Conservation (phyloP, 2,329 filamentous ascomycete genomes). For the Monilinia laxa region DNA sequence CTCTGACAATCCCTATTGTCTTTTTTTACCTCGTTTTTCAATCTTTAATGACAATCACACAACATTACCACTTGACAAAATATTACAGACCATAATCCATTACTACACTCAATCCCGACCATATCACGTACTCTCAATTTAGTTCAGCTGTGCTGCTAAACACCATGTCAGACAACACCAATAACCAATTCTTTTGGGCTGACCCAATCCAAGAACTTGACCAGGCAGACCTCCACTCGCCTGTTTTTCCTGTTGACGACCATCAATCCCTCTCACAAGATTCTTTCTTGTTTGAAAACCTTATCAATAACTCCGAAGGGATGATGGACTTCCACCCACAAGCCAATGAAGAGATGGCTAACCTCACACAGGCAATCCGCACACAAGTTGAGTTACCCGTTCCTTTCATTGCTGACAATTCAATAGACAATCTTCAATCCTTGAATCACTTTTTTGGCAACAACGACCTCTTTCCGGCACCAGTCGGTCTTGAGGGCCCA, state of each 20-base stretch:
- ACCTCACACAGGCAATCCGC: background rate
- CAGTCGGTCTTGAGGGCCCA: background rate
- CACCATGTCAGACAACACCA: background rate
- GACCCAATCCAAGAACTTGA: background rate
- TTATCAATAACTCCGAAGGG: background rate
- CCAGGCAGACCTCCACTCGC: background rate
- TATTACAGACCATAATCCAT: no score
- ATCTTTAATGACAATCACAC: conserved; percentile 1
- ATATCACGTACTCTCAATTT: conserved; percentile 2
- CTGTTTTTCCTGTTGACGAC: background rate
- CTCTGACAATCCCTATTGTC: conserved; percentile 27
- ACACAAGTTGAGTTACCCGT: conserved; percentile 12
- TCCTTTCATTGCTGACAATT: conserved; percentile 9
- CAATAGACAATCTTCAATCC: conserved; percentile 1
- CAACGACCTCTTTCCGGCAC: background rate
- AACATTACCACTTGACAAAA: background rate
- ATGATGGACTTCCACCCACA: background rate
- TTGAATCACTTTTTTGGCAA: background rate
- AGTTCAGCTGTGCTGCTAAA: conserved; percentile 28
- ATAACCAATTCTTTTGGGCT: background rate
- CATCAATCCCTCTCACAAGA: background rate
- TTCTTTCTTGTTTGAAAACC: background rate
- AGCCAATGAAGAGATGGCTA: background rate
- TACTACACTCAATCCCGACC: background rate
- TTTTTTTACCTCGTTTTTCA: background rate